Percentiles rank a stretch among this genome's conserved stretches.
These are phyloP conservation scores for Cercospora sojina DNA, from an alignment of 2,329 filamentous ascomycete species.

Conservation along the genomic window DNA sequence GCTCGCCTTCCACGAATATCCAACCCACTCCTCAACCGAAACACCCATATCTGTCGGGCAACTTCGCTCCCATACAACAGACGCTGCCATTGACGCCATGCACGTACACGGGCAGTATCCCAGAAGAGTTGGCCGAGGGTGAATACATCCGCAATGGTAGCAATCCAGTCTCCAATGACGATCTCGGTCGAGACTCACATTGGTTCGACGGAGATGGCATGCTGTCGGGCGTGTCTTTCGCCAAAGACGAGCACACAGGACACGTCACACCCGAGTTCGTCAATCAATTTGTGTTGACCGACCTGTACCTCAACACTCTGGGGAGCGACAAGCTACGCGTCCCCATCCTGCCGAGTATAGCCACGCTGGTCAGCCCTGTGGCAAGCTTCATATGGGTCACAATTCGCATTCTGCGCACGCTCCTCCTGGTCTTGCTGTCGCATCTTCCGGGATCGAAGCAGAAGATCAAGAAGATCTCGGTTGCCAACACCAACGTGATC, in stretches of 20 bases:
- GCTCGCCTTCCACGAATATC: slow-evolving; percentile 32
- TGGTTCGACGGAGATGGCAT: slow-evolving; percentile 78
- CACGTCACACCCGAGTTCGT: slow-evolving; percentile 62
- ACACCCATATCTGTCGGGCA: slow-evolving; percentile 59
- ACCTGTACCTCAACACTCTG: slow-evolving; percentile 59
- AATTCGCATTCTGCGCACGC: slow-evolving; percentile 55
- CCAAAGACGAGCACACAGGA: slow-evolving; percentile 42
- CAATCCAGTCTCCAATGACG: slow-evolving; percentile 63
- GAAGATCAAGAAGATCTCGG: slow-evolving; percentile 65
- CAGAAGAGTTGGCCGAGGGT: slow-evolving; percentile 64
- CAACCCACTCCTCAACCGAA: slow-evolving; percentile 35
- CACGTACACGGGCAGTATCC: slow-evolving; percentile 58
- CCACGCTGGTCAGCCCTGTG: slow-evolving; percentile 62
- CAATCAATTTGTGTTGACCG: slow-evolving; percentile 68
- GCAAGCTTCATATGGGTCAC: slow-evolving; percentile 54
- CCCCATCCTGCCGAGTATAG: slow-evolving; percentile 66
- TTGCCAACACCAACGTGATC: slow-evolving; percentile 65
- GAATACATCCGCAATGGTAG: slow-evolving; percentile 72
- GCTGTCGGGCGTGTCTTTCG: slow-evolving; percentile 66
- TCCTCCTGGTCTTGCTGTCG: slow-evolving; percentile 59
- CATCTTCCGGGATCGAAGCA: slow-evolving; percentile 57
- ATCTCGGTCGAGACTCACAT: slow-evolving; percentile 62
- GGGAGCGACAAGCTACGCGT: slow-evolving; percentile 49
- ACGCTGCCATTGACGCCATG: slow-evolving; percentile 59
- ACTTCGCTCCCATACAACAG: slow-evolving; percentile 65